Percentiles rank a stretch among this genome's conserved stretches.
Evolutionary conservation across 495 filamentous ascomycete genomes (phyloP).

Genomic region (Sordaria brevicollis): DNA sequence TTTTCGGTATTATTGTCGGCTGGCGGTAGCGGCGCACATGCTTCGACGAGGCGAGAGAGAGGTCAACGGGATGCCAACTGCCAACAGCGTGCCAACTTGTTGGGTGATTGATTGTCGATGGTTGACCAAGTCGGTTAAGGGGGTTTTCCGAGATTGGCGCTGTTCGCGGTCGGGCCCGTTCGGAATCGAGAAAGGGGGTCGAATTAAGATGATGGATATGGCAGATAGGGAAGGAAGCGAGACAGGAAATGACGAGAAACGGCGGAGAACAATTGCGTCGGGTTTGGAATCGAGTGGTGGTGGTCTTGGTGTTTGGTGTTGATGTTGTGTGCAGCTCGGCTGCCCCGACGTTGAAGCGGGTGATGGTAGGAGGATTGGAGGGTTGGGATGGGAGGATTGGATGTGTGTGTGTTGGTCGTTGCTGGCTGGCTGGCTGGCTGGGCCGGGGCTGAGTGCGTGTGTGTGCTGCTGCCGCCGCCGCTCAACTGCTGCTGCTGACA

Average conservation of each 20-base stretch:
- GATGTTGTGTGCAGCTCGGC: background rate
- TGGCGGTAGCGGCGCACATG: conserved; percentile 10
- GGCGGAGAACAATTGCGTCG: background rate
- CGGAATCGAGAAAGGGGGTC: background rate
- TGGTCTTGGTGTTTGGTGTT: background rate
- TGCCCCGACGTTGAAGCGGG: background rate
- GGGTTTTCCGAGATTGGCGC: background rate
- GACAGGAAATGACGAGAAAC: background rate
- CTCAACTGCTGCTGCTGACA: background rate
- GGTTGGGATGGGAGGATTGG: background rate
- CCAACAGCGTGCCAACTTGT: background rate
- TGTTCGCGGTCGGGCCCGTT: background rate
- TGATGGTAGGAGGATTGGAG: background rate
- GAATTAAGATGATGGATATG: background rate
- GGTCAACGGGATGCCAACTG: background rate
- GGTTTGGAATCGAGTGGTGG: background rate
- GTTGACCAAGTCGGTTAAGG: background rate
- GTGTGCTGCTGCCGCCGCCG: too few relatives aligned
- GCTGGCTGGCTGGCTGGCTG: background rate
- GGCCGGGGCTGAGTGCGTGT: background rate
- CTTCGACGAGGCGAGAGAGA: conserved; percentile 1
- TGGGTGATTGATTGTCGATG: background rate
- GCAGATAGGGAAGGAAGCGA: background rate
- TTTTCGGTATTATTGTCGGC: conserved; percentile 5
- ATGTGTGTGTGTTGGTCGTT: background rate